Percentiles rank a stretch among this genome's conserved stretches.
Evolutionary conservation across 805 yeast species (phyloP).

Genomic region (Myxozyma geophila): DNA sequence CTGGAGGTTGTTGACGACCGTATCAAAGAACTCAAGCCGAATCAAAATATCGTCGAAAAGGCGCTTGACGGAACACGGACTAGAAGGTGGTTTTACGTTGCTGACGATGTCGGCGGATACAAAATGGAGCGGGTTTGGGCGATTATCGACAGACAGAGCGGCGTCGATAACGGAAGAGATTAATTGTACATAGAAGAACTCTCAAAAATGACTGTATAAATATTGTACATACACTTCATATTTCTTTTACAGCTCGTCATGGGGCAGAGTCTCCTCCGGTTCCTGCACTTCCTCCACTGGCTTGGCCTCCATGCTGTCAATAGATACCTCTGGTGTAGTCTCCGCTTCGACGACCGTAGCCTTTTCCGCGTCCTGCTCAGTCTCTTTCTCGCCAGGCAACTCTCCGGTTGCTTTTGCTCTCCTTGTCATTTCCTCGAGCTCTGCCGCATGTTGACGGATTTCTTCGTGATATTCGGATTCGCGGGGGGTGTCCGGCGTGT

Average conservation of each 20-base stretch:
- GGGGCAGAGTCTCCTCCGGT: conserved; percentile 3
- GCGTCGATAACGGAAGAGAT: conserved; percentile 67
- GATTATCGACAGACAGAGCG: conserved; percentile 69
- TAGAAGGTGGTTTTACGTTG: conserved; percentile 56
- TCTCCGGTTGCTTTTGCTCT: not conserved
- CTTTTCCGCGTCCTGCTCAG: conserved; percentile 6
- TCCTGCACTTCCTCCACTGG: conserved; percentile 4
- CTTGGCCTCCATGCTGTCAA: not conserved
- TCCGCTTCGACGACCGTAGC: conserved; percentile 2
- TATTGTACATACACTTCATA: conserved; percentile 1
- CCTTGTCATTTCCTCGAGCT: conserved; percentile 5
- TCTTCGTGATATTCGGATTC: not conserved
- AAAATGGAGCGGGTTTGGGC: conserved; percentile 88
- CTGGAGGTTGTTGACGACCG: conserved; percentile 47
- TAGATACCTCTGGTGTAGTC: conserved; percentile 4
- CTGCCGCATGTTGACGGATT: not conserved
- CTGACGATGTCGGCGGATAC: conserved; percentile 78
- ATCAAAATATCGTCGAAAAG: conserved; percentile 16
- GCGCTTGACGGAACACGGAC: conserved; percentile 37
- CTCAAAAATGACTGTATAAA: not conserved
- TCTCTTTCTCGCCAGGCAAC: conserved; percentile 3
- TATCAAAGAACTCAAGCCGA: conserved; percentile 37
- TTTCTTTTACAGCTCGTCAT: conserved; percentile 30
- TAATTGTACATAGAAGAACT: not conserved
- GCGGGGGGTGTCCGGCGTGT: conserved; percentile 18